These are phyloP conservation scores for Mallotus japonicus DNA, from an alignment of 441 rosid genomes.

Conservation along the genomic window DNA sequence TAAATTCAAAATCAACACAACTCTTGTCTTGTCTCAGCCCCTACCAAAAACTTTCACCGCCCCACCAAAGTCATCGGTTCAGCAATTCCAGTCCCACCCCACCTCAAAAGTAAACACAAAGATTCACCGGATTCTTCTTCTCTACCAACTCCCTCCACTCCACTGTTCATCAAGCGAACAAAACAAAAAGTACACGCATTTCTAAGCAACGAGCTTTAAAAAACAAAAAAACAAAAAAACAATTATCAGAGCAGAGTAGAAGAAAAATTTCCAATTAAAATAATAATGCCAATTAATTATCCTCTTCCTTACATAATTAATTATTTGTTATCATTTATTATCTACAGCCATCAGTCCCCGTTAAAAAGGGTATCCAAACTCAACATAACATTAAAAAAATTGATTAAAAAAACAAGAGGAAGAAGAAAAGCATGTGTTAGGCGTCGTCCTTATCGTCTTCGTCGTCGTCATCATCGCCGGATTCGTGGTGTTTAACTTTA, in stretches of 20 bases:
- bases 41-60: neutral
- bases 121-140: too few relatives aligned
- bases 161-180: too few relatives aligned
- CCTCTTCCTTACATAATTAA: neutral
- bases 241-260: too few relatives aligned
- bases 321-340: constrained; percentile 14
- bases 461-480: constrained; percentile 33
- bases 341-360: constrained; percentile 29
- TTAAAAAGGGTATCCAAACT: neutral
- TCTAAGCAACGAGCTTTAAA: too few relatives aligned
- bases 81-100: too few relatives aligned
- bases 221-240: neutral
- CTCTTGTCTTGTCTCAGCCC: neutral
- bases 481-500: constrained; percentile 60
- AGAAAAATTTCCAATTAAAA: too few relatives aligned
- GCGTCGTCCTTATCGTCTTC: constrained; percentile 2
- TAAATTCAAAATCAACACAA: neutral
- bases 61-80: too few relatives aligned
- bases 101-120: too few relatives aligned
- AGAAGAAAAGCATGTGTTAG: neutral
- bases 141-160: too few relatives aligned
- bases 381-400: neutral
- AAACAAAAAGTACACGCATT: neutral
- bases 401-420: neutral
- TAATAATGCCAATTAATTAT: too few relatives aligned